Evolutionary conservation across 176 grass and related monocot genomes (phyloP), one percentile per base, ranked within the genome.

Genomic region (Musa acuminata): DNA sequence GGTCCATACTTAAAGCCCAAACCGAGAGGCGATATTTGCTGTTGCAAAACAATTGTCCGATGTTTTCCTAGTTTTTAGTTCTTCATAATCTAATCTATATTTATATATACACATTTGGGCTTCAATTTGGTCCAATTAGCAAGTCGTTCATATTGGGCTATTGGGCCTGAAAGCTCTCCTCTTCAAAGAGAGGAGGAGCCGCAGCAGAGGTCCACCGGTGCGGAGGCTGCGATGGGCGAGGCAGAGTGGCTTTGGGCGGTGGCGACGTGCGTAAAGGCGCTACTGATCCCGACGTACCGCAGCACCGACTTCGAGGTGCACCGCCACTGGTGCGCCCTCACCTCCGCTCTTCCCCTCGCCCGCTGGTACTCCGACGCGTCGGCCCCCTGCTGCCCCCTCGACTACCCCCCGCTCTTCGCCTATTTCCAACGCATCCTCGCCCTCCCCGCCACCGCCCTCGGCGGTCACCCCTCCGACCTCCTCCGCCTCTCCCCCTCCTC

Each of bases 271-370:
- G 64, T 96, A 50, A 96, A 96, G 74, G 78, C 86, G 53, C 79
- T 96, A 9, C 89, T 96, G 7, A 71, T 85, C 23, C 93, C 89
- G 24, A 66, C 89, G 64, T 96, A 92, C 69, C 85, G 71, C 19
- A 92, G 89, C 89, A 96, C 93, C 22, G 93, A 96, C 53, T 90
- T 96, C 73, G 93, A 96, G 72, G 93, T 96, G 9, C 93, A 96
- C 63, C 93, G 93, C 29, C 86, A 96, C 76, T 96, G 93, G 89
- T 83, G 90, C 29, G 89, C 89, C 60, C 85, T 96, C 52, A 92
- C 89, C 58, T 81, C 86, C 76, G 73, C 85, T 51, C 87, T 92
- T 53, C 93, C 87, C 9, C 49, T 81, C 57, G 55, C 55, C 64
- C 85, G 81, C 67, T 96, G 93, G 93, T 96, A 96, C 76, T 79